Percentiles rank a stretch among this genome's conserved stretches.
Conservation (phyloP, 2,329 filamentous ascomycete species). For the Beauveria asiatica region DNA sequence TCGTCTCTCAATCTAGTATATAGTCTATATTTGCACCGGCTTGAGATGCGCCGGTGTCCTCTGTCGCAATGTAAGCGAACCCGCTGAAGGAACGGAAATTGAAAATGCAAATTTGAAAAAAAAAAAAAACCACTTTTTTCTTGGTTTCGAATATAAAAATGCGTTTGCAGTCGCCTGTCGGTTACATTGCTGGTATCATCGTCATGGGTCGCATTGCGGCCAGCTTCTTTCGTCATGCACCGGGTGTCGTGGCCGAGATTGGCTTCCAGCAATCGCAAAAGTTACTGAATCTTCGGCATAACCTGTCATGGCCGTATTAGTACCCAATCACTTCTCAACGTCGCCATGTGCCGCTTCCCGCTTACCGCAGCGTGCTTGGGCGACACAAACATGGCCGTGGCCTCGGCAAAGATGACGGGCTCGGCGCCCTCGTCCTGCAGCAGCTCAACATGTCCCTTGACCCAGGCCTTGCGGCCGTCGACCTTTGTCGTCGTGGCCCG, state of each 20-base stretch:
- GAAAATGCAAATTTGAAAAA: not conserved
- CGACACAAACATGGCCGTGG: conserved; percentile 79
- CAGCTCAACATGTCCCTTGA: conserved; percentile 78
- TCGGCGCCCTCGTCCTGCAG: conserved; percentile 53
- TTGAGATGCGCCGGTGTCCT: not conserved
- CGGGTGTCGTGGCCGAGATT: not conserved
- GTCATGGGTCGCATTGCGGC: not conserved
- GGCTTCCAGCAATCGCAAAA: no score
- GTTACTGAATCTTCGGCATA: conserved; percentile 7
- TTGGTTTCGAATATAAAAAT: no score
- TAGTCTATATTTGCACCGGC: not conserved
- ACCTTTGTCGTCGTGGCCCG: conserved; percentile 73
- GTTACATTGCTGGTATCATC: not conserved
- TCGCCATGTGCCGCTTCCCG: conserved; percentile 15
- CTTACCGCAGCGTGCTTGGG: conserved; percentile 72
- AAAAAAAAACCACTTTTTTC: not conserved
- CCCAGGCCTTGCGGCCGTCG: conserved; percentile 91
- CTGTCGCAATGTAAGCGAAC: not conserved
- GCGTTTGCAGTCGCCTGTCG: not conserved
- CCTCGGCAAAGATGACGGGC: conserved; percentile 66
- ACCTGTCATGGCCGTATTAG: not conserved
- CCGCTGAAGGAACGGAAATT: not conserved
- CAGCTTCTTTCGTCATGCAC: not conserved
- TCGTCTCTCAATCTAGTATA: not conserved
- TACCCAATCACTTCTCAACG: not conserved